Percentiles rank a stretch among this genome's conserved stretches.
phyloP scores from a whole-genome alignment of 1,284 basidiomycete genomes.

The Sporisorium reilianum region DNA sequence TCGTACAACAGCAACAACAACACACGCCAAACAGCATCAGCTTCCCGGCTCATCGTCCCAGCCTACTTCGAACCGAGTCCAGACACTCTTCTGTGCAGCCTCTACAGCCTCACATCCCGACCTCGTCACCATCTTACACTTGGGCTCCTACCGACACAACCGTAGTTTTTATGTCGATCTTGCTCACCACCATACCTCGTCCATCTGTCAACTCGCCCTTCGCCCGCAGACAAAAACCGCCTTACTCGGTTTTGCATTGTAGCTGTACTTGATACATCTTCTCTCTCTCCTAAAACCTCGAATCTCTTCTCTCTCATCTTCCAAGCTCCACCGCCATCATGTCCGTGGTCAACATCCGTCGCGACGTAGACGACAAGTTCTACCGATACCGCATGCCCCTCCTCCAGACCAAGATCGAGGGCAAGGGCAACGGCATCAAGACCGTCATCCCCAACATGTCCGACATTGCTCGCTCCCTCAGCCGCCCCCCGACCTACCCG shows the following conservation, averaged over 20 bases:
- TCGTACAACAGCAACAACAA: background rate
- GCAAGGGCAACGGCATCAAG: conserved; percentile 99
- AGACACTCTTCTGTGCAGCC: background rate
- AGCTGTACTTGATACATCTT: conserved; percentile 51
- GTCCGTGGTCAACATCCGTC: conserved; percentile 93
- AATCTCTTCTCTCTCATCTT: no score
- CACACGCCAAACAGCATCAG: background rate
- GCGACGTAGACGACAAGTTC: conserved; percentile 88
- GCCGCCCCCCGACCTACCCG: conserved; percentile 92
- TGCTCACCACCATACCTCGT: conserved; percentile 52
- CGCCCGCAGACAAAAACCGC: conserved; percentile 54
- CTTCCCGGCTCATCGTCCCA: background rate
- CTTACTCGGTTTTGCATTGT: conserved; percentile 43
- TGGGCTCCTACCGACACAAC: conserved; percentile 12
- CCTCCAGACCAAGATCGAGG: conserved; percentile 95
- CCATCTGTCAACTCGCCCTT: conserved; percentile 50
- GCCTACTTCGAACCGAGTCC: background rate
- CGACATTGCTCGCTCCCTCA: conserved; percentile 94
- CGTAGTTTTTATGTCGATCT: conserved; percentile 54
- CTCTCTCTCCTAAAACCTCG: background rate
- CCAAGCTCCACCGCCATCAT: conserved; percentile 53
- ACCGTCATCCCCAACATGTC: conserved; percentile 88
- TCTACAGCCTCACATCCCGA: background rate
- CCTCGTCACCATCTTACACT: conserved; percentile 22
- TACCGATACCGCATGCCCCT: conserved; percentile 84